Percentiles rank a stretch among this genome's conserved stretches.
These are phyloP conservation scores for Cylindrotheca fusiformis DNA, from an alignment of 108 stramenopile species.

Conservation along the genomic window DNA sequence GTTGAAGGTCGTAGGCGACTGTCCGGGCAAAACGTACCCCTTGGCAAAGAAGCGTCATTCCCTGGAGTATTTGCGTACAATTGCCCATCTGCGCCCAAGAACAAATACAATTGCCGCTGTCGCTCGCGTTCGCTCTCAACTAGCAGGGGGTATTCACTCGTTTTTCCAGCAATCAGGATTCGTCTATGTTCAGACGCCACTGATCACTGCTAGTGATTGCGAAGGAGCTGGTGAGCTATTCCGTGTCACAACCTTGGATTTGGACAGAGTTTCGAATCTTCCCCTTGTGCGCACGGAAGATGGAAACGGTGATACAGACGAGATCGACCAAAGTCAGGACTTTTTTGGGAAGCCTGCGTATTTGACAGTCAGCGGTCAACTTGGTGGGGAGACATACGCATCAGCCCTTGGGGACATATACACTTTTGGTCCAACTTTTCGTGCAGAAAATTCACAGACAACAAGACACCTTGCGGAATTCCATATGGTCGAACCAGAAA, in stretches of 20 bases:
- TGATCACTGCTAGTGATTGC: constrained; percentile 97
- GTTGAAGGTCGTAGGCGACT: constrained; percentile 84
- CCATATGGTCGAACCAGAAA: constrained; percentile 99
- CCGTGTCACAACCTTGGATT: constrained; percentile 90
- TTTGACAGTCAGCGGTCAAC: constrained; percentile 97
- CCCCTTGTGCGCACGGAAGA: constrained; percentile 36
- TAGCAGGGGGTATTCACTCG: constrained; percentile 85
- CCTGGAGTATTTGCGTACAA: constrained; percentile 93
- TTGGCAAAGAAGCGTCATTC: constrained; percentile 98
- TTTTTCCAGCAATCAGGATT: constrained; percentile 93
- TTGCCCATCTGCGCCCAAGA: constrained; percentile 96
- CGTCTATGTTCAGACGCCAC: constrained; percentile 94
- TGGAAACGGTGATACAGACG: constrained; percentile 36
- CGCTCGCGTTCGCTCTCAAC: constrained; percentile 86
- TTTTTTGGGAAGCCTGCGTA: constrained; percentile 96
- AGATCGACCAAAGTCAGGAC: constrained; percentile 79
- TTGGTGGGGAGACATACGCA: constrained; percentile 94
- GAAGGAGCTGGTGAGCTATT: constrained; percentile 99
- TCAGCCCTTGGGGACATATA: constrained; percentile 98
- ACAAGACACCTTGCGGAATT: constrained; percentile 97
- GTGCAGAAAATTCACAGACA: constrained; percentile 99
- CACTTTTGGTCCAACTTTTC: constrained; percentile 99
- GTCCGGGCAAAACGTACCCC: constrained; percentile 93
- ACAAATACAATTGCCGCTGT: constrained; percentile 97
- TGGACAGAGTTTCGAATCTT: constrained; percentile 64